phyloP scores from a whole-genome alignment of 1,284 basidiomycete species.

The Chiua sp. region DNA sequence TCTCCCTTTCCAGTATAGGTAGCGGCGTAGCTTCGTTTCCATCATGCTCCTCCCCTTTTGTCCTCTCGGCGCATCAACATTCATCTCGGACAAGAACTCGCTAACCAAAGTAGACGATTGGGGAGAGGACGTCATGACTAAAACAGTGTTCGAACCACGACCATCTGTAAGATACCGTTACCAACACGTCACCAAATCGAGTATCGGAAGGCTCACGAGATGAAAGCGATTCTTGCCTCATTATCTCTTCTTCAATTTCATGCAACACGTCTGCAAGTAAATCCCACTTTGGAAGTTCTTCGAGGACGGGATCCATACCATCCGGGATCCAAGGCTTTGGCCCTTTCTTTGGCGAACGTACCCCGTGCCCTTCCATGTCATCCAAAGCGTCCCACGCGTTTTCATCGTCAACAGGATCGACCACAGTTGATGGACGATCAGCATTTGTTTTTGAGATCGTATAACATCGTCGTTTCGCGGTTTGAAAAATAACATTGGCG shows the following conservation, averaged over 20 bases:
- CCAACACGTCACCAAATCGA: too few species aligned
- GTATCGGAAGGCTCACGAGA: slow-evolving; percentile 32
- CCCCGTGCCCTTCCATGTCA: slow-evolving; percentile 56
- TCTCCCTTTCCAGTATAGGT: slow-evolving; percentile 85
- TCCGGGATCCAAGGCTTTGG: slow-evolving; percentile 68
- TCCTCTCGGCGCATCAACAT: slow-evolving; percentile 59
- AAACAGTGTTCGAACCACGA: slow-evolving; percentile 76
- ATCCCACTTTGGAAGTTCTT: slow-evolving; percentile 96
- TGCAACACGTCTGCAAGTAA: slow-evolving; percentile 85
- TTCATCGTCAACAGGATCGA: slow-evolving; percentile 59
- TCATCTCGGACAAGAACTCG: slow-evolving; percentile 78
- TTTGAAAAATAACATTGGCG: slow-evolving; percentile 86
- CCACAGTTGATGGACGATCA: slow-evolving; percentile 15
- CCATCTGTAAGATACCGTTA: slow-evolving; percentile 36
- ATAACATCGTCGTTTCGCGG: slow-evolving; percentile 85
- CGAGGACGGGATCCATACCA: slow-evolving; percentile 86
- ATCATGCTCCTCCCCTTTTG: slow-evolving; percentile 78
- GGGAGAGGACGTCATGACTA: slow-evolving; percentile 90
- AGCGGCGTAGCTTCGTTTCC: slow-evolving; percentile 70
- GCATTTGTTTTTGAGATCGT: slow-evolving; percentile 47
- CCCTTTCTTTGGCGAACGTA: slow-evolving; percentile 15
- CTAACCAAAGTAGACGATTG: slow-evolving; percentile 76
- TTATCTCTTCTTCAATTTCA: slow-evolving; percentile 92
- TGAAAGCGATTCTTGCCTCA: slow-evolving; percentile 57
- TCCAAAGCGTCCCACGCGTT: slow-evolving; percentile 75